These are phyloP conservation scores for Rugonectria rugulosa DNA, from an alignment of 2,329 filamentous ascomycete genomes.

Conservation along the genomic window DNA sequence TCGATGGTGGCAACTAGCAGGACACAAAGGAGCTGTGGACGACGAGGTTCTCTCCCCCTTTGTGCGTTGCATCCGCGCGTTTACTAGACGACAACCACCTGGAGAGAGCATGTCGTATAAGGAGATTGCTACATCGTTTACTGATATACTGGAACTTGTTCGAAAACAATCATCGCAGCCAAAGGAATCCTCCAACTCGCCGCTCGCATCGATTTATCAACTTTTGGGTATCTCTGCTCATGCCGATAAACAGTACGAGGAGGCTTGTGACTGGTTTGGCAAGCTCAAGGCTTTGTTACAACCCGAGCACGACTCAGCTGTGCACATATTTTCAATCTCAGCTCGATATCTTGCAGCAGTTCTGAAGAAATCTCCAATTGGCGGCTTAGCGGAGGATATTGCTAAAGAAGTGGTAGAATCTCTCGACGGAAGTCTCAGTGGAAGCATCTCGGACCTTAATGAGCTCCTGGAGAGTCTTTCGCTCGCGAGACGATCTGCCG, in stretches of 20 bases:
- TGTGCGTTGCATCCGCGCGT: constrained; percentile 68
- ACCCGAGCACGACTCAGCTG: constrained; percentile 53
- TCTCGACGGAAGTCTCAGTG: constrained; percentile 66
- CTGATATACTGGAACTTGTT: constrained; percentile 44
- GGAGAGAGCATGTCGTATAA: constrained; percentile 48
- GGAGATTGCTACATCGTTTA: constrained; percentile 43
- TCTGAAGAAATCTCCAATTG: constrained; percentile 53
- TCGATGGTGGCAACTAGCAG: constrained; percentile 71
- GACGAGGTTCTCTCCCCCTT: constrained; percentile 73
- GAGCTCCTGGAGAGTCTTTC: constrained; percentile 66
- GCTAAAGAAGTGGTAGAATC: constrained; percentile 59
- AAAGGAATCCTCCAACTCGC: constrained; percentile 49
- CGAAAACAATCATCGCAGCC: constrained; percentile 44
- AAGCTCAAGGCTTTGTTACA: constrained; percentile 52
- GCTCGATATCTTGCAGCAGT: constrained; percentile 64
- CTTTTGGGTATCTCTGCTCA: constrained; percentile 59
- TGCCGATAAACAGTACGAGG: constrained; percentile 53
- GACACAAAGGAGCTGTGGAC: constrained; percentile 65
- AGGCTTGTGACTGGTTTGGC: constrained; percentile 64
- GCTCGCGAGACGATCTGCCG: constrained; percentile 60
- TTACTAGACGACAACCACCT: constrained; percentile 59
- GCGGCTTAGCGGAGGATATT: constrained; percentile 50
- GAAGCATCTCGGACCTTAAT: constrained; percentile 66
- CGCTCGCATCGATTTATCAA: constrained; percentile 59
- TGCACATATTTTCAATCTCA: constrained; percentile 59